Percentiles rank a stretch among this genome's conserved stretches.
Conservation (phyloP, 1,284 basidiomycete genomes). For the Naganishia sp. region DNA sequence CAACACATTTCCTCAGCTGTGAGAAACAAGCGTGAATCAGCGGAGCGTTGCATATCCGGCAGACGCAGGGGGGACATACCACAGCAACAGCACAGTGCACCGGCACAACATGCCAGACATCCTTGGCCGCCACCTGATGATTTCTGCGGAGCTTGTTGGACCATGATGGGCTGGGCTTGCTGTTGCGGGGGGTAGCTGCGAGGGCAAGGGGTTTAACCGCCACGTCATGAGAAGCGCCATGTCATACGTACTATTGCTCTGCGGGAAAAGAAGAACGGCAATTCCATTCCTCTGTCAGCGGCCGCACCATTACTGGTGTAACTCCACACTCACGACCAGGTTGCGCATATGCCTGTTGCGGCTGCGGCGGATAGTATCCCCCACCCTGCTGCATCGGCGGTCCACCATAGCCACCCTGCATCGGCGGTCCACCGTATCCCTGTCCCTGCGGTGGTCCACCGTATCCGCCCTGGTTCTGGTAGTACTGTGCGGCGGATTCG, state of each 20-base stretch:
- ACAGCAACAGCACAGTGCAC: conserved; percentile 25
- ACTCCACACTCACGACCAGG: conserved; percentile 8
- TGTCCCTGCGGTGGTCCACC: conserved; percentile 1
- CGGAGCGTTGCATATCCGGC: too few species aligned
- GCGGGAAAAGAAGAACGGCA: background rate
- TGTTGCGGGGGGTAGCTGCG: conserved; percentile 23
- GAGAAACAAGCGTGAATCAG: background rate
- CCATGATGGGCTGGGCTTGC: conserved; percentile 11
- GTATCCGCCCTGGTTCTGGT: conserved; percentile 18
- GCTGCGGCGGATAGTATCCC: conserved; percentile 13
- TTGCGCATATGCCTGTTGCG: conserved; percentile 22
- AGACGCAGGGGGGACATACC: background rate
- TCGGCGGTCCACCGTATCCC: background rate
- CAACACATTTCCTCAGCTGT: conserved; percentile 26
- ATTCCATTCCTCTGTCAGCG: background rate
- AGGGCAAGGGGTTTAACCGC: too few species aligned
- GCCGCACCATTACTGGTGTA: background rate
- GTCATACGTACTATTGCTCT: conserved; percentile 6
- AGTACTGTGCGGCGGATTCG: conserved; percentile 7
- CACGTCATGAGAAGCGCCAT: too few species aligned
- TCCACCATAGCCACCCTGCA: conserved; percentile 22
- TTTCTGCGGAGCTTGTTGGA: conserved; percentile 9
- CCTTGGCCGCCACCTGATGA: conserved; percentile 13
- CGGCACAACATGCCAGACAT: conserved; percentile 26
- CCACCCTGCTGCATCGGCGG: conserved; percentile 23